phyloP scores from a whole-genome alignment of 2,329 filamentous ascomycete genomes.

The Berkeleyomyces basicola region DNA sequence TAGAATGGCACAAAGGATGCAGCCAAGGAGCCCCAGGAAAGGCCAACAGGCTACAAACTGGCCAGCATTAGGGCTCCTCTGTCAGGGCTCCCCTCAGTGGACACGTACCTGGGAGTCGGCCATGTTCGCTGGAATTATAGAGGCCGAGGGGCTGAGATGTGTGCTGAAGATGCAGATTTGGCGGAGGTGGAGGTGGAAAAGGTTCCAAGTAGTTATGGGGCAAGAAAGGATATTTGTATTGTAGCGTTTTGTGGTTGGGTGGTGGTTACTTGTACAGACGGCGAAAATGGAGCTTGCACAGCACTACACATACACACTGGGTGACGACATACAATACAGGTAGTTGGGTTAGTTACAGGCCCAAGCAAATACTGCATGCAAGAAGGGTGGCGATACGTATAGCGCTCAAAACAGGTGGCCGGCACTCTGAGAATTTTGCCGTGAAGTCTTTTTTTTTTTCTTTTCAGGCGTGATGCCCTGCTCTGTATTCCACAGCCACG shows the following conservation, averaged over 20 bases:
- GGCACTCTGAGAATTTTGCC: too few relatives aligned
- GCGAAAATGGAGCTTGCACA: neutral
- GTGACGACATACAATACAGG: neutral
- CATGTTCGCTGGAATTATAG: neutral
- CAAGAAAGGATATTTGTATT: neutral
- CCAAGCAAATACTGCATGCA: too few relatives aligned
- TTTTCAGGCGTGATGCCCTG: neutral
- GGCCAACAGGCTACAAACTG: neutral
- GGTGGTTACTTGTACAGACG: neutral
- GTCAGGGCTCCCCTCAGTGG: neutral
- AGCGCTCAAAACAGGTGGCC: too few relatives aligned
- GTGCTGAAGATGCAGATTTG: neutral
- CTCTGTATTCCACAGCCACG: too few relatives aligned
- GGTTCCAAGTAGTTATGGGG: neutral
- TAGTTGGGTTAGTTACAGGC: neutral
- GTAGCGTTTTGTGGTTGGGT: neutral
- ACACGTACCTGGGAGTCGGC: constrained; percentile 8
- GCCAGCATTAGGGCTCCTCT: neutral
- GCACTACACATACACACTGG: neutral
- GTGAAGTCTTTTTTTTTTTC: neutral
- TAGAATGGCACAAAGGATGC: neutral
- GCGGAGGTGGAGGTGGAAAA: neutral
- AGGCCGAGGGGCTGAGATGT: neutral
- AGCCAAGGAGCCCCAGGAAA: neutral
- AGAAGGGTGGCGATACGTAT: too few relatives aligned